Evolutionary conservation across 345 rosid genomes (phyloP).

Genomic region (Laguncularia racemosa): DNA sequence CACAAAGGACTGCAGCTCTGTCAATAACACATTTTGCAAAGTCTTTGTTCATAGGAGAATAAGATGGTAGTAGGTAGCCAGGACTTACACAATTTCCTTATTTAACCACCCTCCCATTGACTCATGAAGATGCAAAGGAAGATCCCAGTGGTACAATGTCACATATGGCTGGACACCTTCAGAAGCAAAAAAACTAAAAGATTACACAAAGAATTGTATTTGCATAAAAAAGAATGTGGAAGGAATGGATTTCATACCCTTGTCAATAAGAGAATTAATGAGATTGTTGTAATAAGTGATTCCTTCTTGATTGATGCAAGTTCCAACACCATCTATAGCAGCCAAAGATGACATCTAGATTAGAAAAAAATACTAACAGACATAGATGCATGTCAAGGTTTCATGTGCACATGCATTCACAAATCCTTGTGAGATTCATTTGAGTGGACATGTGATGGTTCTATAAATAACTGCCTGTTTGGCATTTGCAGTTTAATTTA

Average conservation of each 20-base stretch:
- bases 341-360: background rate
- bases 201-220: slow-evolving; percentile 3
- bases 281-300: slow-evolving; percentile 54
- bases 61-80: slow-evolving; percentile 1
- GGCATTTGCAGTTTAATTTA: too few species aligned
- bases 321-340: slow-evolving; percentile 57
- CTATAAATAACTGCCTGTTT: too few species aligned
- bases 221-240: slow-evolving; percentile 11
- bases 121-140: slow-evolving; percentile 76
- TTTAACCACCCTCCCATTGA: slow-evolving; percentile 74
- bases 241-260: slow-evolving; percentile 35
- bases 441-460: too few species aligned
- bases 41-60: background rate
- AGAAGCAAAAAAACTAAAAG: slow-evolving; percentile 9
- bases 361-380: background rate
- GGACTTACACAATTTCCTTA: slow-evolving; percentile 67
- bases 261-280: slow-evolving; percentile 55
- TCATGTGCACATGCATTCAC: too few species aligned
- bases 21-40: too few species aligned
- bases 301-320: slow-evolving; percentile 55
- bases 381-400: background rate
- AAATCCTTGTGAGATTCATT: too few species aligned
- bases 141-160: slow-evolving; percentile 92
- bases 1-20: background rate
- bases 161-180: slow-evolving; percentile 64